Evolutionary conservation across 83 land plant genomes (phyloP).

Genomic region (Larix sibirica): DNA sequence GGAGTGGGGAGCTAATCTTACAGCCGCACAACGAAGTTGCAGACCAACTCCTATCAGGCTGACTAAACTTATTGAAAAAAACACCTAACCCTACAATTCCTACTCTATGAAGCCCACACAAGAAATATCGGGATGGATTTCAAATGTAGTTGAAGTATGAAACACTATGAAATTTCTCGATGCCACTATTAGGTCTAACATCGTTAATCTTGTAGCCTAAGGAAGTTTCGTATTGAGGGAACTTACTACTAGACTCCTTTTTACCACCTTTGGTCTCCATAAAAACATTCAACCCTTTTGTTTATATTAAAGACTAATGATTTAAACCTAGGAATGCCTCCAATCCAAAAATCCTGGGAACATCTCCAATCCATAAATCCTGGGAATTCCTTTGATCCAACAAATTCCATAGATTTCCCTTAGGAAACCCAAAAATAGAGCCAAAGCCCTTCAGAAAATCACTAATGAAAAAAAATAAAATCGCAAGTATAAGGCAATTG

Average conservation of each 20-base stretch:
- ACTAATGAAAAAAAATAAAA: too few species aligned
- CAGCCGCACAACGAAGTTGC: background rate
- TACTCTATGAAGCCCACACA: background rate
- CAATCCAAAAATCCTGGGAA: too few species aligned
- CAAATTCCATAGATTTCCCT: too few species aligned
- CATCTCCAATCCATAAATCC: too few species aligned
- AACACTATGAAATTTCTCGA: constrained; percentile 46
- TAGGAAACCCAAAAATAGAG: too few species aligned
- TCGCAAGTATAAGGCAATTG: too few species aligned
- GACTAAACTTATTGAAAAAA: background rate
- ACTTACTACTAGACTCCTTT: constrained; percentile 34
- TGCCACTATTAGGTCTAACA: constrained; percentile 51
- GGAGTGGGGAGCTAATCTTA: constrained; percentile 13
- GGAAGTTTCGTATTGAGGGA: constrained; percentile 45
- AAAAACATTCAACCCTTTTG: constrained; percentile 36
- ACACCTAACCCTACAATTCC: constrained; percentile 1
- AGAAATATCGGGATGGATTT: constrained; percentile 49
- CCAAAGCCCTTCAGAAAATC: too few species aligned
- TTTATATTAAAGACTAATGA: too few species aligned
- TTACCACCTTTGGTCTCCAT: constrained; percentile 48
- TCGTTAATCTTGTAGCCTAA: constrained; percentile 56
- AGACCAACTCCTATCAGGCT: background rate
- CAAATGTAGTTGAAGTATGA: constrained; percentile 63
- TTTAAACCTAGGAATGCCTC: too few species aligned
- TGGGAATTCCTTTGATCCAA: too few species aligned